Base-by-base conservation (phyloP, 805 yeast species). In the Kodamaea fukazawae region DNA sequence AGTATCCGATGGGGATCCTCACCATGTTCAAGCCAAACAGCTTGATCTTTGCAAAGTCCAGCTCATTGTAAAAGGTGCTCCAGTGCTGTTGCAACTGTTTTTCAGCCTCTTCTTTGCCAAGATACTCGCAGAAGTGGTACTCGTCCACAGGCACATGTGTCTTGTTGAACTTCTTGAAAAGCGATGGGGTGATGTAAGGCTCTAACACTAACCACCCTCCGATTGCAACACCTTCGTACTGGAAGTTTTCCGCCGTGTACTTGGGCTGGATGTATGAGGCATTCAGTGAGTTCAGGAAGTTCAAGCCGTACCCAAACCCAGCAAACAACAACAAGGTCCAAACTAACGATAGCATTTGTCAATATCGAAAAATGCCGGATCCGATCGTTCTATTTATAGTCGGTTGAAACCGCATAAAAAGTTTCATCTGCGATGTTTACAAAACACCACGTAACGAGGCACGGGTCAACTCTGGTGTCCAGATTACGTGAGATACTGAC, bases 1-100 rank as follows among this genome's bases (percentile, higher is more conserved):
- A 86, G 57, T 85, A 85, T 2, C 91, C 91, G 36, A 84, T 74
- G 0, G 93, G 93, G 27, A 86, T 72, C 35, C 93, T 64, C n/a
- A 84, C 87, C 54, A 81, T 66, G 51, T 83, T 81, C 46, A 83
- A 72, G 0, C 87, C 88, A 49, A 63, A 65, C 3, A 51, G 51
- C 37, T 66, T 67, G 22, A 81, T 81, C 29, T 67, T 63, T 18
- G 57, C 50, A 46, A 83, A 78, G 57, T 83, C 88, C 3, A 65
- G 54, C 49, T 81, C 86, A 6, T 71, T 75, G 44, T 77, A 75
- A 71, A 78, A 81, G 0, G 77, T 58, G 3, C 65, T 59, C 81
- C 82, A 82, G 54, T 83, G 89, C 1, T 55, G 37, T 26, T 65
- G 57, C 40, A 83, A 60, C 17, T 78, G 58, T 0, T 36, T 40